A percentile compares a stretch with the other conserved stretches of the same genome.
These are phyloP conservation scores for Talaromyces albobiverticillius DNA, from an alignment of 2,329 filamentous ascomycete species.

Conservation along the genomic window DNA sequence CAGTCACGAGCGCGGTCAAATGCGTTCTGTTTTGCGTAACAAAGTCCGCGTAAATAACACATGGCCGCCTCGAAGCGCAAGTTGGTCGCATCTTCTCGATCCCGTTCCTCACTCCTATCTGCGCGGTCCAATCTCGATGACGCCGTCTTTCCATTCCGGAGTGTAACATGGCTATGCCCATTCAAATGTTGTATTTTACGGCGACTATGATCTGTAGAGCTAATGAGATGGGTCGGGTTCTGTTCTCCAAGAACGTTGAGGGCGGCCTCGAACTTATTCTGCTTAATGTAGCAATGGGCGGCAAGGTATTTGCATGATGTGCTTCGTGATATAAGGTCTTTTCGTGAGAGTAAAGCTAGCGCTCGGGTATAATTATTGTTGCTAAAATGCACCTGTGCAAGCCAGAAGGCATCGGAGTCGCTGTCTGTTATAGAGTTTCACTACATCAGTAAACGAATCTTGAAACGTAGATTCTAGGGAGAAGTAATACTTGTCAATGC, in stretches of 20 bases:
- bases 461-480: not conserved
- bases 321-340: constrained; percentile 77
- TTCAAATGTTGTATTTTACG: constrained; percentile 70
- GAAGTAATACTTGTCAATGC: constrained; percentile 74
- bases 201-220: constrained; percentile 57
- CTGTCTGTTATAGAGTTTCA: constrained; percentile 59
- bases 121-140: constrained; percentile 48
- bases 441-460: constrained; percentile 14
- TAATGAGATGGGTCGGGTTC: constrained; percentile 86
- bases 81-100: constrained; percentile 68
- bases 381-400: constrained; percentile 96
- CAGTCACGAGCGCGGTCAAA: constrained; percentile 97
- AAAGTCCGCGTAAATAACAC: constrained; percentile 91
- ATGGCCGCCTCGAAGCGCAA: constrained; percentile 92
- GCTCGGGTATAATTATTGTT: constrained; percentile 93
- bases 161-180: constrained; percentile 50
- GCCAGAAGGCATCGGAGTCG: constrained; percentile 92
- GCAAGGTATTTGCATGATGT: constrained; percentile 89
- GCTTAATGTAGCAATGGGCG: constrained; percentile 91
- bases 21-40: constrained; percentile 94
- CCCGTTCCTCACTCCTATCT: constrained; percentile 59
- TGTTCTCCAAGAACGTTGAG: constrained; percentile 82
- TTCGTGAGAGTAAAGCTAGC: constrained; percentile 77
- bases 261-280: constrained; percentile 85
- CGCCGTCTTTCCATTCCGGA: constrained; percentile 45